Evolutionary conservation across 2,329 filamentous ascomycete genomes (phyloP), one percentile per base, ranked within the genome.

Genomic region (Diaporthe sp.): DNA sequence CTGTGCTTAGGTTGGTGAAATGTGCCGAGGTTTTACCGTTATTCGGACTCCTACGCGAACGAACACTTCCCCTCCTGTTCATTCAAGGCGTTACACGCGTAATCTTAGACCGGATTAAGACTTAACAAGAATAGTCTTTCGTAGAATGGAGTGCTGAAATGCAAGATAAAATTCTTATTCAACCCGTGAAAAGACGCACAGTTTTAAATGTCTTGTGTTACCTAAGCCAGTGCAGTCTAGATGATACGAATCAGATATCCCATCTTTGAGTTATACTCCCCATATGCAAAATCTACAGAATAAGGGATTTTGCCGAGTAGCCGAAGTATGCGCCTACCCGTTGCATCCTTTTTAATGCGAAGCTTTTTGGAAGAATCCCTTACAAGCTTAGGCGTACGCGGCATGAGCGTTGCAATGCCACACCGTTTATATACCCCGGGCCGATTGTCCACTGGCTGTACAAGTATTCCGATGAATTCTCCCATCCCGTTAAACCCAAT

Each of bases 11-110:
- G 15, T 1, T 6, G 44, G 28, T 37, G 6, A 37, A 12, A 51
- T 15, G 19, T 37, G 28, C 62, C 62, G 62, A 51, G 62, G 62
- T 68, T 68, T 68, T 68, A 5, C 44, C 62, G 44, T 37, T 1
- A 34, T 34, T 34, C 31, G 31, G 31, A 34, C 31, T 34, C 37
- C 37, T 37, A 37, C 31, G 31, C 31, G 10, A 37, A 37, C 10
- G 37, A 10, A 12, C 37, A 37, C 37, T 37, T 37, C 37, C 37
- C 37, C 37, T 37, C 37, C 37, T 37, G 10, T 10, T 37, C 37
- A 37, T 37, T 10, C 9, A 37, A 37, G 37, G 37, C 9, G 37
- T 37, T 12, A 12, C 37, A 37, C 37, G 37, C 10, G 10, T 37
- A 37, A 37, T 37, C 37, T 37, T 10, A 37, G 37, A 37, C 9